Evolutionary conservation across 495 filamentous ascomycete genomes (phyloP), one percentile per base, ranked within the genome.

Genomic region (Aspergillus carlsbadensis): DNA sequence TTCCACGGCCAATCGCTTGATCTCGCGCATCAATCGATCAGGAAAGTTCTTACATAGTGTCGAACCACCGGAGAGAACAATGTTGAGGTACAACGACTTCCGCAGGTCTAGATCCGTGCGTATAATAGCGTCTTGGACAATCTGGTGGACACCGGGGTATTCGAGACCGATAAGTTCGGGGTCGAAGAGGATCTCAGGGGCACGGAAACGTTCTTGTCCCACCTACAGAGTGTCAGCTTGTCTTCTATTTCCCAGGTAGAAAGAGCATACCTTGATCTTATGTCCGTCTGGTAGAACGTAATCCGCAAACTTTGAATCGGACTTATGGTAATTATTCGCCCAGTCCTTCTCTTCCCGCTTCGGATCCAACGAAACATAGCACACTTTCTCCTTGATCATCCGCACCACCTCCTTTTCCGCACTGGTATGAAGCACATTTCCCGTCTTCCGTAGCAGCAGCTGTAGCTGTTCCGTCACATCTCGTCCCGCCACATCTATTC

Each of bases 391-490:
- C 78, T 99, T 99, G 67, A 98, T 97, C 72, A 89, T 83, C 56
- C 93, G 86, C 47, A 98, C 94, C 29, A 96, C 89, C 77, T 98
- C 94, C 77, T 97, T 97, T 78, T 98, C 94, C 13, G 94, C 94
- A 70, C 91, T 96, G 8, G 94, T 99, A 71, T 97, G 93, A 68
- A 99, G 92, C 22, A 97, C 86, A 65, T 93, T 90, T 22, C 94
- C 94, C 64, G 86, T 87, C 77, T 96, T 97, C 56, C 95, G 84
- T 51, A 99, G 82, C 55, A 98, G 76, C 56, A 88, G 83, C 71
- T 98, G 96, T 74, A 99, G 74, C 67, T 98, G 85, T 72, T 99
- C 94, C 44, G 94, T 99, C 21, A 99, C 91, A 74, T 99, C 94
- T 58, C 94, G 84, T n/a, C 94, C 94, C 42, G 95, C 94, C 36